Conservation (phyloP, 2,329 filamentous ascomycete genomes). For the Parascedosporium putredinis region DNA sequence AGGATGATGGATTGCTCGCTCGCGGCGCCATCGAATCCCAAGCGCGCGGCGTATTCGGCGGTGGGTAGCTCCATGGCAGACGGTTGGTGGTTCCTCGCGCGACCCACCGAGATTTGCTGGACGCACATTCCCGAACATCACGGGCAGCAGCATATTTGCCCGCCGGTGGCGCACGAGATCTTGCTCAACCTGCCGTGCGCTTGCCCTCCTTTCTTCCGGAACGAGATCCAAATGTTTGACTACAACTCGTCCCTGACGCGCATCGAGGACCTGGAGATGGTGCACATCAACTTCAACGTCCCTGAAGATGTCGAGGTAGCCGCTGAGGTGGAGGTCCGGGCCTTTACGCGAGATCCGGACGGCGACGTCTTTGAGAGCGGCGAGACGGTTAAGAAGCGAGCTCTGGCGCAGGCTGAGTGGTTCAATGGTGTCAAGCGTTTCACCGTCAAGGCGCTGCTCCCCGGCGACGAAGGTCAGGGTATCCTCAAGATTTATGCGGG, state of each 20-base stretch:
- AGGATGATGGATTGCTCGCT: conserved; percentile 91
- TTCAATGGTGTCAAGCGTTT: conserved; percentile 77
- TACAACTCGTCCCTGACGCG: conserved; percentile 82
- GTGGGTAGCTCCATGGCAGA: conserved; percentile 62
- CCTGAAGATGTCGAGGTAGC: conserved; percentile 84
- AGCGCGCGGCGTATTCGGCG: conserved; percentile 66
- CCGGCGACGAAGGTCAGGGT: conserved; percentile 83
- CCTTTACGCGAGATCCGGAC: conserved; percentile 71
- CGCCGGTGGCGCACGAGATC: conserved; percentile 74
- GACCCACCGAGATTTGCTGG: conserved; percentile 85
- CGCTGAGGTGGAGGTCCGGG: conserved; percentile 81
- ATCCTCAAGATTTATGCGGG: conserved; percentile 87
- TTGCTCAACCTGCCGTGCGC: conserved; percentile 78
- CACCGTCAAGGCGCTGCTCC: conserved; percentile 83
- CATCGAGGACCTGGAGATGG: conserved; percentile 86
- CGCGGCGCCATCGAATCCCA: conserved; percentile 82
- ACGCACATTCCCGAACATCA: conserved; percentile 86
- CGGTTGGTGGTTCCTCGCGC: conserved; percentile 84
- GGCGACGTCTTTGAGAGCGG: conserved; percentile 92
- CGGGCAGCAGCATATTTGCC: conserved; percentile 85
- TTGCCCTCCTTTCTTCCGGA: conserved; percentile 80
- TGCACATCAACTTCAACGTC: conserved; percentile 79
- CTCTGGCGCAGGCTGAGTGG: conserved; percentile 88
- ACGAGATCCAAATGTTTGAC: conserved; percentile 67
- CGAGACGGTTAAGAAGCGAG: conserved; percentile 74